phyloP scores from a whole-genome alignment of 805 yeast species.

The Candida palmyrensis region DNA sequence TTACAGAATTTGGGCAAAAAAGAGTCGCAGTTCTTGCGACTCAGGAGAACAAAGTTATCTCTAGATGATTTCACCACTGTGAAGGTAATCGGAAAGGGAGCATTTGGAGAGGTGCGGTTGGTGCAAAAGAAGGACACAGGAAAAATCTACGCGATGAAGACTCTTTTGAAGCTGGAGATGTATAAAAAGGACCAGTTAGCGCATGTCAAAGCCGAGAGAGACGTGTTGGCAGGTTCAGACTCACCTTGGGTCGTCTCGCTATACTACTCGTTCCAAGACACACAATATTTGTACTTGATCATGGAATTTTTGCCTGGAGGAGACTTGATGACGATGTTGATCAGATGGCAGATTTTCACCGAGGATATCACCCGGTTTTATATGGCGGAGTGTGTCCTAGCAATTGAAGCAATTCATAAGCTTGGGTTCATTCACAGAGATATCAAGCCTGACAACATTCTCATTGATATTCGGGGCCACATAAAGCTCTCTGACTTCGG shows the following conservation, averaged over 20 bases:
- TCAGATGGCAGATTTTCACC: constrained; percentile 88
- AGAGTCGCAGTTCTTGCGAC: constrained; percentile 79
- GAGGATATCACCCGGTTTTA: constrained; percentile 91
- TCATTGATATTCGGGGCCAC: constrained; percentile 75
- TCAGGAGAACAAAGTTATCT: constrained; percentile 77
- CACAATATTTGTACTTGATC: constrained; percentile 66
- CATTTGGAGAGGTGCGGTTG: constrained; percentile 93
- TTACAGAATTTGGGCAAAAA: constrained; percentile 79
- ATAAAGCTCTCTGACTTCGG: constrained; percentile 73
- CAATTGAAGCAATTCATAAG: constrained; percentile 90
- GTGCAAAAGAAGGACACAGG: constrained; percentile 93
- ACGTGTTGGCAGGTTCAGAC: constrained; percentile 85
- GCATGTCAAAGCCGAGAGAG: constrained; percentile 93
- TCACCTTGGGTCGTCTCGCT: constrained; percentile 86
- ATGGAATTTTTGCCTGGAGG: constrained; percentile 85
- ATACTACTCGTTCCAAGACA: constrained; percentile 78
- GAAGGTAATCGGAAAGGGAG: constrained; percentile 93
- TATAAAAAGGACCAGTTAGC: constrained; percentile 91
- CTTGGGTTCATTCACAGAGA: constrained; percentile 95
- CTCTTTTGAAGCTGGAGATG: constrained; percentile 86
- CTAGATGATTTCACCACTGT: constrained; percentile 85
- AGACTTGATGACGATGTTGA: constrained; percentile 90
- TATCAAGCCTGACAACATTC: constrained; percentile 93
- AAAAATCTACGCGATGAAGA: constrained; percentile 91
- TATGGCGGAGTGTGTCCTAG: constrained; percentile 94